Evolutionary conservation across 2,329 filamentous ascomycete genomes (phyloP), one percentile per base, ranked within the genome.

Genomic region (Lecanoromycetidae sp.): DNA sequence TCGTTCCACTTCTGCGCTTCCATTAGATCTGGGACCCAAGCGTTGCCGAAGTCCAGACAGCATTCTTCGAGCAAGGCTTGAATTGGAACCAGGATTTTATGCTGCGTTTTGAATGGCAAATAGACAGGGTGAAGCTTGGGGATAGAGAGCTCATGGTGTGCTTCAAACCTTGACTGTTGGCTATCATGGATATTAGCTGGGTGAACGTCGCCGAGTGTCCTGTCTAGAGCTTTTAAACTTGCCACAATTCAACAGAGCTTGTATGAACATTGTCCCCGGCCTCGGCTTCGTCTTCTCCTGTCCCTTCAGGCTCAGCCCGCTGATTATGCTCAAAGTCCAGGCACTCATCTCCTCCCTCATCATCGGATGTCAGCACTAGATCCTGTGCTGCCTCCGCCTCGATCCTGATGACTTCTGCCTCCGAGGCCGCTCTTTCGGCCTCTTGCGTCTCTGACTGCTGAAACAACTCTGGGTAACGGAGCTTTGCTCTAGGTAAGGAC

Each of bases 81-180:
- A 10, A 49, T 37, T n/a, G 26, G 32, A 26, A 35, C 35, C 19
- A 56, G 45, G 34, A 56, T 38, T 37, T 27, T 43, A 43, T 56
- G 55, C 46, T 56, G 54, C 7, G 44, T 53, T 32, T 38, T 53
- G 48, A 54, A 54, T 15, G 55, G 55, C 12, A 56, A 20, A 41
- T 56, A 50, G 10, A 56, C 26, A 26, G 52, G 48, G 25, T 52
- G 48, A 8, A 55, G 51, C 15, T 17, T 39, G 15, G 54, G 52
- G n/a, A 50, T 44, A 38, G 49, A 39, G 22, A 51, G 47, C 23
- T 47, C 43, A 9, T 44, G 34, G 25, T 39, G 36, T 35, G 30
- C 38, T 42, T 42, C 32, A 19, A 22, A 19, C 26, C 22, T 34
- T n/a, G 48, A 38, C 37, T 38, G 9, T 46, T 32, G 32, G 38